Conservation (phyloP, 2,329 filamentous ascomycete species). For the Simplicillium aogashimaense region DNA sequence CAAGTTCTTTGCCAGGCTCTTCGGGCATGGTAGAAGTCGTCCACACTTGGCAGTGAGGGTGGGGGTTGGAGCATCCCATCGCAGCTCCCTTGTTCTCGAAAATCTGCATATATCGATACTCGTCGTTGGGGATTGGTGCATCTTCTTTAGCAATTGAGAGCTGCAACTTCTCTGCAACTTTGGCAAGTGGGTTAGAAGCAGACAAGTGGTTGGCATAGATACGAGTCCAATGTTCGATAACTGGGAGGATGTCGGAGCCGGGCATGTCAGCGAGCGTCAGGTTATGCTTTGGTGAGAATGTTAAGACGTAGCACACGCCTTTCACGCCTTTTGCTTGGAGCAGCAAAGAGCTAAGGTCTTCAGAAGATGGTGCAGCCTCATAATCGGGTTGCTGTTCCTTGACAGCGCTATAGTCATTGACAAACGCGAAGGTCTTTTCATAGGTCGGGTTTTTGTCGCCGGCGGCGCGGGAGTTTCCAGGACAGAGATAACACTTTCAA, state of each 20-base stretch:
- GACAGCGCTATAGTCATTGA: constrained; percentile 96
- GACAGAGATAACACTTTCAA: constrained; percentile 80
- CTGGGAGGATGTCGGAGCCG: constrained; percentile 64
- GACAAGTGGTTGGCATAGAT: constrained; percentile 80
- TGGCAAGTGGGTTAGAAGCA: constrained; percentile 53
- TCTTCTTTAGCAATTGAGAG: constrained; percentile 26
- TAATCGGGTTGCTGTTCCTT: constrained; percentile 89
- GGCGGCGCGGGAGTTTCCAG: constrained; percentile 78
- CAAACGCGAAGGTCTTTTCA: constrained; percentile 79
- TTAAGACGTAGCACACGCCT: constrained; percentile 94
- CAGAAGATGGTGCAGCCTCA: constrained; percentile 28
- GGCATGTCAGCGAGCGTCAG: constrained; percentile 86
- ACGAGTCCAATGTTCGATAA: constrained; percentile 83
- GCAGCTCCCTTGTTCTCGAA: constrained; percentile 98
- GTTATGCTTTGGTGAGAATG: constrained; percentile 85
- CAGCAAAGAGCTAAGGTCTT: constrained; percentile 65
- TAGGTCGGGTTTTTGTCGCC: constrained; percentile 84
- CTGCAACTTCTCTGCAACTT: constrained; percentile 26
- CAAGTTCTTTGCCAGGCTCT: constrained; percentile 72
- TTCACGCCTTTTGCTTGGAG: constrained; percentile 79
- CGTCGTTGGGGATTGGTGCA: constrained; percentile 47
- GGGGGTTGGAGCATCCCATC: constrained; percentile 98
- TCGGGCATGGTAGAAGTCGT: constrained; percentile 85
- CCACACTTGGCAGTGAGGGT: constrained; percentile 96
- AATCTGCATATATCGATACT: constrained; percentile 97